Evolutionary conservation across 768 basidiomycete genomes (phyloP).

Genomic region (Hygrocybe coccinea): DNA sequence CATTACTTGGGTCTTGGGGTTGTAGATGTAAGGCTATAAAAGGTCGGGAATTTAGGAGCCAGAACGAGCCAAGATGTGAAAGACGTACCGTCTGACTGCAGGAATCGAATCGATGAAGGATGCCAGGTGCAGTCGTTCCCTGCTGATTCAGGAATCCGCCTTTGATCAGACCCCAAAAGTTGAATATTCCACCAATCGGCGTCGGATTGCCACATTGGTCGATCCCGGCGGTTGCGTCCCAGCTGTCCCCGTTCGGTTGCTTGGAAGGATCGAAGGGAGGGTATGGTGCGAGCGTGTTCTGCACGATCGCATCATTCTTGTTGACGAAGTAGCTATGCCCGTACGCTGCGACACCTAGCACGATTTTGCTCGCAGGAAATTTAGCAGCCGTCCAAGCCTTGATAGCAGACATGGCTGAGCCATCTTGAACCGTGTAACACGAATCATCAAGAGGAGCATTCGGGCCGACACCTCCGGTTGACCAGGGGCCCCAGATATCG

Average conservation of each 20-base stretch:
- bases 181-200: constrained; percentile 48
- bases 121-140: constrained; percentile 40
- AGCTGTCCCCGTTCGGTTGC: constrained; percentile 50
- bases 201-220: constrained; percentile 52
- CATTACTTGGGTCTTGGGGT: constrained; percentile 47
- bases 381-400: constrained; percentile 71
- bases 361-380: constrained; percentile 64
- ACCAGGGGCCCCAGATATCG: constrained; percentile 55
- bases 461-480: constrained; percentile 55
- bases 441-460: constrained; percentile 80
- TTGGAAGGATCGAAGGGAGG: constrained; percentile 45
- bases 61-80: constrained; percentile 1
- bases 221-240: constrained; percentile 41
- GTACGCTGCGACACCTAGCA: constrained; percentile 84
- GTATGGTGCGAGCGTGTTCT: constrained; percentile 41
- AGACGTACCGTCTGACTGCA: constrained; percentile 66
- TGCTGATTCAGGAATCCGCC: constrained; percentile 48
- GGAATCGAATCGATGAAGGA: constrained; percentile 51
- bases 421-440: constrained; percentile 57
- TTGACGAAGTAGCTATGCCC: constrained; percentile 65
- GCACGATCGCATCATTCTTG: constrained; percentile 29
- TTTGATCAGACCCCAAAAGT: constrained; percentile 59
- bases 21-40: constrained; percentile 62
- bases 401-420: constrained; percentile 75
- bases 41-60: background rate